A percentile compares a stretch with the other conserved stretches of the same genome.
Evolutionary conservation across 169 alveolate species (phyloP).

Genomic region (Plasmodium vinckei): DNA sequence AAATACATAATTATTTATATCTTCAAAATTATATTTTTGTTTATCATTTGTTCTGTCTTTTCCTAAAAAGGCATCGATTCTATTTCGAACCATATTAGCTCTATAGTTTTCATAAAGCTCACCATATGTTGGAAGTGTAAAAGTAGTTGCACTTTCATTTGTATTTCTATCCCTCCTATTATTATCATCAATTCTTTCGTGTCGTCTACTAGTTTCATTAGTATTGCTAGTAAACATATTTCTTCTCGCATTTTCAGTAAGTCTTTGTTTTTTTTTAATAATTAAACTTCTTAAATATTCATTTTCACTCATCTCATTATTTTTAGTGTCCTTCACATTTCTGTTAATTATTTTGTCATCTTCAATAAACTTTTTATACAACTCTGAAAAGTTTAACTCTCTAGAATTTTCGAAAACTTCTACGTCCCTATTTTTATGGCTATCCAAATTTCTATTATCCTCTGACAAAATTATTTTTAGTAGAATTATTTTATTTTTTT

Average conservation of each 20-base stretch:
- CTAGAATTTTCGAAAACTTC: not conserved
- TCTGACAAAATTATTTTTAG: slow-evolving; percentile 26
- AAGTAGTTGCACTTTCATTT: not conserved
- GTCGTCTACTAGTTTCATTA: not conserved
- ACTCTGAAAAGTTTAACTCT: not conserved
- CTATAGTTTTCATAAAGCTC: not conserved
- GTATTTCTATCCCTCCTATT: not conserved
- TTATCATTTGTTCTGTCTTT: slow-evolving; percentile 15
- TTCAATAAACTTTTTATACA: slow-evolving; percentile 19
- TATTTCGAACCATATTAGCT: not conserved
- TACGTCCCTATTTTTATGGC: not conserved
- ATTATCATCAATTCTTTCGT: not conserved
- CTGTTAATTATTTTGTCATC: slow-evolving; percentile 8
- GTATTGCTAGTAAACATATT: not conserved
- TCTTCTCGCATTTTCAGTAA: not conserved
- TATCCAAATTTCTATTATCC: slow-evolving; percentile 1
- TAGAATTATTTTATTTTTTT: slow-evolving; percentile 16
- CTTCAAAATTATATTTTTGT: slow-evolving; percentile 39
- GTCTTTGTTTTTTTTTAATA: not conserved
- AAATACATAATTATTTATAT: not conserved
- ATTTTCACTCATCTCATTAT: slow-evolving; percentile 16
- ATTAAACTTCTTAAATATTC: slow-evolving; percentile 33
- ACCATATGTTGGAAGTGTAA: not conserved
- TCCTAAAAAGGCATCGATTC: not conserved
- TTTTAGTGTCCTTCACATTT: not conserved